phyloP scores from a whole-genome alignment of 2,329 filamentous ascomycete species.

The Calonectria ilicicola region DNA sequence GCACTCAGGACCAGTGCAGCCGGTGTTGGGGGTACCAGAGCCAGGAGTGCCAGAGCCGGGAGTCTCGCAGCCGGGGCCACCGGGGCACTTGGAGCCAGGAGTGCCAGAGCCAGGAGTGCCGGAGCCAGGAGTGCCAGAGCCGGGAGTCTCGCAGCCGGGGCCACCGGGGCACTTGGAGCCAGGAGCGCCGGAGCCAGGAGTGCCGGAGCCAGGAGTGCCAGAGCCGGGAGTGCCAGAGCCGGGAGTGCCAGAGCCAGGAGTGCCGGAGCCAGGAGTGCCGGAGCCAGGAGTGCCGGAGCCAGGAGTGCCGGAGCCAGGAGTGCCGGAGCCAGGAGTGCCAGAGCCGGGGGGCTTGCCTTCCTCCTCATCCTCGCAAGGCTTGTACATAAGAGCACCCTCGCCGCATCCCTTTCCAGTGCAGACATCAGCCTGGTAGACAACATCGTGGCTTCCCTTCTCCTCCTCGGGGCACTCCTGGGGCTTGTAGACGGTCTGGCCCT shows the following conservation, averaged over 20 bases:
- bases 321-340: constrained; percentile 18
- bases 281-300: background rate
- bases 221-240: background rate
- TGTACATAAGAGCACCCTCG: constrained; percentile 25
- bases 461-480: constrained; percentile 31
- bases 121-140: constrained; percentile 15
- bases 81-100: background rate
- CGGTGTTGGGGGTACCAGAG: background rate
- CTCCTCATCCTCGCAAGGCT: constrained; percentile 34
- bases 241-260: background rate
- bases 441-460: background rate
- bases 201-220: too few species aligned
- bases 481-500: constrained; percentile 38
- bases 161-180: too few species aligned
- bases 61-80: background rate
- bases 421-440: constrained; percentile 26
- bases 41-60: background rate
- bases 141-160: constrained; percentile 15
- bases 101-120: constrained; percentile 17
- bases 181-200: too few species aligned
- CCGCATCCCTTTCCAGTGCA: constrained; percentile 27
- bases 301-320: constrained; percentile 13
- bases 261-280: background rate
- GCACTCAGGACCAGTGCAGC: background rate
- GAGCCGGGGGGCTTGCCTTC: constrained; percentile 8